Evolutionary conservation across 2,329 filamentous ascomycete species (phyloP), one percentile per base, ranked within the genome.

Genomic region (Penicillium sp.): DNA sequence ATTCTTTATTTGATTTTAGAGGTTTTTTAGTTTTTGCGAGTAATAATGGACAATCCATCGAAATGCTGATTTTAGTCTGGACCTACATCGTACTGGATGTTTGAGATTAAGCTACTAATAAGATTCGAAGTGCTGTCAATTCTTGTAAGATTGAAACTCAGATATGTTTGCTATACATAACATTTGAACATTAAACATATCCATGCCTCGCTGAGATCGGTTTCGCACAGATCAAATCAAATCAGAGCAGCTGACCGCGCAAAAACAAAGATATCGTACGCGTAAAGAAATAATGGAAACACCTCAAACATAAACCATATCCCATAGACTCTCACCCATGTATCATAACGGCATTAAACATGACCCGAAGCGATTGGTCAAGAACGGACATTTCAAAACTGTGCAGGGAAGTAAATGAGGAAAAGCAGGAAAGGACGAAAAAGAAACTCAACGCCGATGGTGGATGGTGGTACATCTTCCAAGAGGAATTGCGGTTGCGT

Each of bases 401-500:
- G 48, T 50, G 48, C 49, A 52, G 14, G 13, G 24, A 33, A 11
- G 11, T 8, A 31, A 52, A 46, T 11, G 13, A 9, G 21, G 35
- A 26, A 52, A 16, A 27, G 31, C 14, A 16, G 8, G 11, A n/a
- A 16, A 39, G 14, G 11, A 19, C 8, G 26, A 51, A 43, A 55
- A 29, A 39, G 21, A 58, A 46, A 52, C 26, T 37, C 31, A 49
- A 55, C 46, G 29, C 56, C 53, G 48, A 33, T 44, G 22, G 26
- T 43, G 48, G 31, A 52, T 60, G 52, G 35, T 60, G 41, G 22
- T 60, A 60, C 50, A 61, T 56, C 56, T 45, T 59, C 48, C 48
- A 41, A 50, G 45, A 49, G 19, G 48, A 48, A 53, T 45, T 29
- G 45, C 35, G 31, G 50, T 45, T 29, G 45, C 35, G 31, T 50